Percentiles rank a stretch among this genome's conserved stretches.
Evolutionary conservation across 2,329 filamentous ascomycete species (phyloP).

Genomic region (Ceratocystiopsis sp.): DNA sequence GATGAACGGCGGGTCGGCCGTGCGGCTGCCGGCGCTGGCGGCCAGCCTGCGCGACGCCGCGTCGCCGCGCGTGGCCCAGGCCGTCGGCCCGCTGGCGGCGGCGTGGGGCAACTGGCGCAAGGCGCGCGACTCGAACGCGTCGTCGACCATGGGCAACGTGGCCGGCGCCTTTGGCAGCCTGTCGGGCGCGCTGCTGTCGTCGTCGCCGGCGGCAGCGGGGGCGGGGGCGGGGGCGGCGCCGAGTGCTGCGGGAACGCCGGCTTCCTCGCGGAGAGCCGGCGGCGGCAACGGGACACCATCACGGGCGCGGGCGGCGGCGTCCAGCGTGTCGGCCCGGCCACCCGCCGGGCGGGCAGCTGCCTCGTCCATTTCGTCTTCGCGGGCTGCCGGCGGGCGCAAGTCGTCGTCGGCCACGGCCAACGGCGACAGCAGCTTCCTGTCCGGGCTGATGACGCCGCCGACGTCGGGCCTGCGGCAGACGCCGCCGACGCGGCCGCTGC

Average conservation of each 20-base stretch:
- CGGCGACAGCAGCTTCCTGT: conserved; percentile 41
- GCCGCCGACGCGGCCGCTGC: conserved; percentile 23
- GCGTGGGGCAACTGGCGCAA: conserved; percentile 95
- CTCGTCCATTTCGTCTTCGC: conserved; percentile 24
- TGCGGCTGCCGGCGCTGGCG: conserved; percentile 48
- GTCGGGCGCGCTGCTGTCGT: conserved; percentile 29
- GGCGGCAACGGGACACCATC: conserved; percentile 35
- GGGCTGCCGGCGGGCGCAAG: conserved; percentile 12
- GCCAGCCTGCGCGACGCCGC: conserved; percentile 60
- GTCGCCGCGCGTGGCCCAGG: conserved; percentile 69
- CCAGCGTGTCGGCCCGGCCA: background rate
- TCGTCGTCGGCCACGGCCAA: conserved; percentile 23
- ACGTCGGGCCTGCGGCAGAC: conserved; percentile 53
- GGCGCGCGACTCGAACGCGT: conserved; percentile 29
- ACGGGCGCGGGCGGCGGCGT: conserved; percentile 15
- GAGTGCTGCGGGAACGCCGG: background rate
- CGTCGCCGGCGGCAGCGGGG: conserved; percentile 15
- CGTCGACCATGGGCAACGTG: background rate
- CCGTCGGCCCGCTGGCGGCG: conserved; percentile 61
- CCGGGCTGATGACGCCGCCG: conserved; percentile 80
- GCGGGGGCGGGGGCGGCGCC: no score
- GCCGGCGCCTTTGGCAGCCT: conserved; percentile 24
- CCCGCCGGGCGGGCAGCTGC: conserved; percentile 20
- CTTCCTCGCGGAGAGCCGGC: conserved; percentile 10
- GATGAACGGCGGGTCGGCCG: conserved; percentile 49